Evolutionary conservation across 108 stramenopile genomes (phyloP).

Genomic region (Nitzschia sp.): DNA sequence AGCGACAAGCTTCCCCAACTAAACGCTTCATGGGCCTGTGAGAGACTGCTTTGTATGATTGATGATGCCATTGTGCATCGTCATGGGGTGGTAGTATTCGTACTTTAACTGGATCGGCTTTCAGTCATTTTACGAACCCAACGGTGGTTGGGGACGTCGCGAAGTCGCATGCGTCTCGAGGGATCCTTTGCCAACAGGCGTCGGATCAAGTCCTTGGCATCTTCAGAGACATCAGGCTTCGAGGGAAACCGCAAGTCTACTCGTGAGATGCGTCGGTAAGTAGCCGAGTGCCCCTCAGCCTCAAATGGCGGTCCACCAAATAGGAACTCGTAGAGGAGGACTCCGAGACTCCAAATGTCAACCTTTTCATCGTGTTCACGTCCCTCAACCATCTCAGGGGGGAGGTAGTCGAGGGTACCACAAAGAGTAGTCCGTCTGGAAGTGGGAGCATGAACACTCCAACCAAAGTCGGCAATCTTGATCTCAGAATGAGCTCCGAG

Average conservation of each 20-base stretch:
- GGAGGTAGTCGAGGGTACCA: conserved; percentile 97
- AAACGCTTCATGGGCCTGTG: no score
- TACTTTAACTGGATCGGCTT: not conserved
- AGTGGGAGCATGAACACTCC: conserved; percentile 97
- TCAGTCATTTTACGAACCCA: conserved; percentile 60
- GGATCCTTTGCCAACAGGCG: conserved; percentile 92
- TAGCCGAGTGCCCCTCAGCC: conserved; percentile 89
- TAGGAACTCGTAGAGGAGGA: conserved; percentile 94
- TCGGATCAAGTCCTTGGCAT: conserved; percentile 92
- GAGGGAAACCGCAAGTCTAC: conserved; percentile 93
- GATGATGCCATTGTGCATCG: no score
- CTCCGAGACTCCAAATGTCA: conserved; percentile 93
- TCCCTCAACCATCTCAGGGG: conserved; percentile 99
- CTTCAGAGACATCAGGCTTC: conserved; percentile 65
- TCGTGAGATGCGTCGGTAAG: conserved; percentile 89
- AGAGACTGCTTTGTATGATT: no score
- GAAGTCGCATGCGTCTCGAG: conserved; percentile 71
- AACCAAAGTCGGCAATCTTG: conserved; percentile 99
- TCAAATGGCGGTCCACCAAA: conserved; percentile 96
- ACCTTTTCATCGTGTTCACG: conserved; percentile 85
- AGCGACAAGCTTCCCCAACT: no score
- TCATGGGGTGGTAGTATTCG: not conserved
- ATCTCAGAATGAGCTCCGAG: conserved; percentile 90
- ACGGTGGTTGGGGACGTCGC: conserved; percentile 86
- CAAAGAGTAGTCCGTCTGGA: conserved; percentile 92